These are phyloP conservation scores for Triticum dicoccoides DNA, from an alignment of 176 grass and related monocot species.

Conservation along the genomic window DNA sequence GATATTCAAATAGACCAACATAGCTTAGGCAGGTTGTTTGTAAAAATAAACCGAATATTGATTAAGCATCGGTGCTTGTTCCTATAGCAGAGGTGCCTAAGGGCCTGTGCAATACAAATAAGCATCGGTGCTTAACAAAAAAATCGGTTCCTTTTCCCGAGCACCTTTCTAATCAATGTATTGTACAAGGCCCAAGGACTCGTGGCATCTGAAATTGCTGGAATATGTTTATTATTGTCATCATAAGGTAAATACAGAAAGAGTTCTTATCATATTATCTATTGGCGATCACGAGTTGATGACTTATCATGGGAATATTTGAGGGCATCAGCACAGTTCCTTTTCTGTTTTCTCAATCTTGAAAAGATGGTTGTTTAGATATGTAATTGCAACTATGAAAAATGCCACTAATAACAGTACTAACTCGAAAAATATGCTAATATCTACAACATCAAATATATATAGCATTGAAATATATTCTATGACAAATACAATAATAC, in stretches of 20 bases:
- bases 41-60: no score
- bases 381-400: not conserved
- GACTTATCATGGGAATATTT: not conserved
- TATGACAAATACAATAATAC: no score
- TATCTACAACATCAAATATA: no score
- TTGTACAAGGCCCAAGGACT: not conserved
- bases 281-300: not conserved
- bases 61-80: no score
- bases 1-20: not conserved
- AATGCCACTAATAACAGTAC: not conserved
- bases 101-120: no score
- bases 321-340: not conserved
- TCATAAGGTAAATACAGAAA: not conserved
- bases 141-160: no score
- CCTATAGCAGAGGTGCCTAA: no score
- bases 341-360: not conserved
- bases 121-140: no score
- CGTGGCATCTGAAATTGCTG: not conserved
- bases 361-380: not conserved
- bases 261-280: not conserved
- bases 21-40: not conserved
- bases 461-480: no score
- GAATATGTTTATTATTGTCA: not conserved
- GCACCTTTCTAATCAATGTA: no score
- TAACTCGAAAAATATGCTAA: no score